Base-by-base conservation (phyloP, 2,329 filamentous ascomycete genomes). In the Blastomyces silverae region DNA sequence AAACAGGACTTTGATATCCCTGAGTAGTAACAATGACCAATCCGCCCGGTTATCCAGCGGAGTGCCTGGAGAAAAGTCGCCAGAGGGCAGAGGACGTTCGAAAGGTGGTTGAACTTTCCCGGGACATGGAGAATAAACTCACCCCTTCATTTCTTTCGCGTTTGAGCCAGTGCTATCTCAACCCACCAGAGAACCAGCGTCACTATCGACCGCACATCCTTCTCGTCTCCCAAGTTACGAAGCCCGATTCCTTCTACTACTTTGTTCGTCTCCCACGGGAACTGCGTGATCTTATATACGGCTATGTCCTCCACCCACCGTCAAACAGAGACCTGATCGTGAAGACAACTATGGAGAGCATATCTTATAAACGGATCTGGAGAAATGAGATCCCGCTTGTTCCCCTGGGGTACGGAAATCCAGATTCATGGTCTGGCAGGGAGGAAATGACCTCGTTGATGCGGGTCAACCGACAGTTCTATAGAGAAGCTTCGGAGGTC, bases 131-230 rank as follows among this genome's bases (percentile, higher is more conserved):
- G n/a, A 10, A 37, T 1, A 60, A 60, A 17, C 15, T 15, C 7
- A 2, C 37, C 3, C 11, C 22, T 46, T 28, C 57, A 20, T 60
- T 60, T 15, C 39, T 60, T 28, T 42, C n/a, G 15, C 25, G 17
- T 4, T 31, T 60, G n/a, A 25, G 39, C 39, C 39, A 60, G n/a
- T 60, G 57, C 15, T 60, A 60, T 17, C 37, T 60, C 1, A 42
- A 60, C 22, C 57, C 57, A 60, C 57, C 57, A 44, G 57, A 42
- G 15, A 37, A 60, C 39, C 57, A 60, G 57, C n/a, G 39, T 13
- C 57, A 60, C 22, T 46, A 28, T 46, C 57, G 57, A 44, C 57
- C 57, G 1, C 37, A 46, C 22, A 46, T 60, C 25, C n/a, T 60
- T 20, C 39, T 60, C 57, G 39, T 8, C 25, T 42, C 39, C 22